phyloP scores from a whole-genome alignment of 441 rosid species.

The Adansonia madagascariensis region DNA sequence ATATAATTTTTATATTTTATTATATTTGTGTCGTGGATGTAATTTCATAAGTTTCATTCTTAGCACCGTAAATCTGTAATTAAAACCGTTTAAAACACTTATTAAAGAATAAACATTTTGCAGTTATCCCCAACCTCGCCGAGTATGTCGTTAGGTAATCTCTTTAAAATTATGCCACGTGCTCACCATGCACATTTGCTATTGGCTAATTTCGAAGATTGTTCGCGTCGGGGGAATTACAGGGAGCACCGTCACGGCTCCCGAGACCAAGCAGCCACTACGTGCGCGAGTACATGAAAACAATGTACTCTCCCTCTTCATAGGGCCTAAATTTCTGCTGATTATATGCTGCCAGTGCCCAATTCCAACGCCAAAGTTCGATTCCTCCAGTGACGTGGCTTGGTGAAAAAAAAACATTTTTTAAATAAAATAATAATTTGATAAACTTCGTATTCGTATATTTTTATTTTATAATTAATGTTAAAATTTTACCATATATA shows the following conservation, averaged over 20 bases:
- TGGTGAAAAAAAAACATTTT: background rate
- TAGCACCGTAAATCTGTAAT: no score
- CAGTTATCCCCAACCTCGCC: background rate
- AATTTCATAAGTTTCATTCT: no score
- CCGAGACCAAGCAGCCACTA: background rate
- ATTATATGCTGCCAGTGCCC: constrained; percentile 13
- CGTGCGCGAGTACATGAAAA: background rate
- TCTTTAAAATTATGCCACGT: background rate
- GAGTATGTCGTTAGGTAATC: background rate
- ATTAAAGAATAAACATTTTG: background rate
- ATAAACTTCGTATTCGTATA: no score
- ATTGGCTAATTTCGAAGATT: background rate
- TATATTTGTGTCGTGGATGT: no score
- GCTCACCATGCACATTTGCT: fast-evolving
- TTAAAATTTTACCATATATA: no score
- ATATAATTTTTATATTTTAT: no score
- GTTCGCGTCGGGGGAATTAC: background rate
- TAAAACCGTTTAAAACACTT: no score
- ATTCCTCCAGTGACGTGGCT: background rate
- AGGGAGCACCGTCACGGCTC: background rate
- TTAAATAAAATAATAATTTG: background rate
- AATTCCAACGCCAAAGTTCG: background rate
- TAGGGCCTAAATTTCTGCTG: background rate
- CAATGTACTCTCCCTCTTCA: background rate
- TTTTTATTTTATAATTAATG: no score